Evolutionary conservation across 176 grass and related monocot species (phyloP).

Genomic region (Oryza glumipatula): DNA sequence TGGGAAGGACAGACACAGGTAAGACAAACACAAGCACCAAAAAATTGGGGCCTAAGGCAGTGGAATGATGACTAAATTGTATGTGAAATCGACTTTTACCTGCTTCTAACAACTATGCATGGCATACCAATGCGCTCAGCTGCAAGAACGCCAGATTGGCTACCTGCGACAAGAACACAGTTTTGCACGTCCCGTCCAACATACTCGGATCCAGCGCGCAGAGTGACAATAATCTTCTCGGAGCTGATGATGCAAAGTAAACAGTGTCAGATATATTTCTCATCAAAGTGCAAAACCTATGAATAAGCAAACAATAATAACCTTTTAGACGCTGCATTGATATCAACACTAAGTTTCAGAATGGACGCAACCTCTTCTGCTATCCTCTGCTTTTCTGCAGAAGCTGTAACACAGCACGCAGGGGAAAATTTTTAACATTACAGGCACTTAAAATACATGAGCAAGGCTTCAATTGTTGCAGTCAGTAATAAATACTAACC

Average conservation of each 20-base stretch:
- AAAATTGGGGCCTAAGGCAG: background rate
- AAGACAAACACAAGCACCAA: slow-evolving; percentile 11
- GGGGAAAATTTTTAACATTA: slow-evolving; percentile 1
- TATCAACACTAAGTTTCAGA: slow-evolving; percentile 79
- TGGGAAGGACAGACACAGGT: slow-evolving; percentile 23
- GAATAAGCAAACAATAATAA: slow-evolving; percentile 24
- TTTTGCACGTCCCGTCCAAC: slow-evolving; percentile 53
- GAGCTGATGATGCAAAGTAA: slow-evolving; percentile 50
- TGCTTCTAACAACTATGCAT: slow-evolving; percentile 71
- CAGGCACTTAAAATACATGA: background rate
- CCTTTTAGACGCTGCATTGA: slow-evolving; percentile 60
- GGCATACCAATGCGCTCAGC: slow-evolving; percentile 79
- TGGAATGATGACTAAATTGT: background rate
- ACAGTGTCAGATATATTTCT: slow-evolving; percentile 10
- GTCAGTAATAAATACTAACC: slow-evolving; percentile 44
- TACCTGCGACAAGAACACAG: slow-evolving; percentile 69
- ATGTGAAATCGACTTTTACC: slow-evolving; percentile 38
- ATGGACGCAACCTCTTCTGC: slow-evolving; percentile 82
- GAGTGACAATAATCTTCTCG: slow-evolving; percentile 60
- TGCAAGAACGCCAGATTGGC: slow-evolving; percentile 61
- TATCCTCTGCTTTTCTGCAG: slow-evolving; percentile 78
- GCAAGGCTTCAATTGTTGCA: background rate
- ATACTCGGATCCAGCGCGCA: slow-evolving; percentile 70
- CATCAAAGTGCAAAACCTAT: slow-evolving; percentile 1
- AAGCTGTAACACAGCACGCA: slow-evolving; percentile 51